Evolutionary conservation across 768 basidiomycete species (phyloP).

Genomic region (Boletus sp.): DNA sequence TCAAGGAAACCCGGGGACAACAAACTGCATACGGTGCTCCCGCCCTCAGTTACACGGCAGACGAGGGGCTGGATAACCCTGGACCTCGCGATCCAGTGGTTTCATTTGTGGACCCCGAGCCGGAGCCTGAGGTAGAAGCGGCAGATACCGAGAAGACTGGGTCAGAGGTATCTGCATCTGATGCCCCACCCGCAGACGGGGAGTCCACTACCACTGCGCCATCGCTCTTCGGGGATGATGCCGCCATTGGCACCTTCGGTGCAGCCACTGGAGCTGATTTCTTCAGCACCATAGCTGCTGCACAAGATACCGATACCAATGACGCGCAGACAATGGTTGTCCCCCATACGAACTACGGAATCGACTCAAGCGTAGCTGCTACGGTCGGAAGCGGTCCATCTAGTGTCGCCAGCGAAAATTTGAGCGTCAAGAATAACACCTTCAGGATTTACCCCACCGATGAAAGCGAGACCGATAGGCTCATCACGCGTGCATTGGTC

Average conservation of each 20-base stretch:
- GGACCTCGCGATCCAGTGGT: slow-evolving; percentile 72
- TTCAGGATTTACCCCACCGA: slow-evolving; percentile 90
- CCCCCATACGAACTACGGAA: slow-evolving; percentile 74
- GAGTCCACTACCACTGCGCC: slow-evolving; percentile 86
- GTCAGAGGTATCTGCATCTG: slow-evolving; percentile 73
- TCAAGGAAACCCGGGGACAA: slow-evolving; percentile 45
- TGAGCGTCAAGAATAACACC: slow-evolving; percentile 64
- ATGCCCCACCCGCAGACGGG: slow-evolving; percentile 60
- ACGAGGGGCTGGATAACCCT: slow-evolving; percentile 42
- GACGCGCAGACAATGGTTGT: slow-evolving; percentile 46
- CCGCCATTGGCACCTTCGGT: slow-evolving; percentile 54
- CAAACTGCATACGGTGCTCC: slow-evolving; percentile 24
- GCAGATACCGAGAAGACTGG: slow-evolving; percentile 36
- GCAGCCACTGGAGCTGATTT: slow-evolving; percentile 68
- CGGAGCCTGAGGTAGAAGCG: slow-evolving; percentile 28
- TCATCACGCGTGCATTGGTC: slow-evolving; percentile 91
- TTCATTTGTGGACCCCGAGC: slow-evolving; percentile 72
- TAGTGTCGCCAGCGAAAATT: slow-evolving; percentile 53
- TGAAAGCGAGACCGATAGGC: slow-evolving; percentile 81
- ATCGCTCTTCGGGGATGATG: slow-evolving; percentile 83
- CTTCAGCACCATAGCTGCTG: slow-evolving; percentile 73
- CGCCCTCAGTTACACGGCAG: slow-evolving; percentile 30
- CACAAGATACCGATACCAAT: slow-evolving; percentile 40
- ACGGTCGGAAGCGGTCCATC: slow-evolving; percentile 91
- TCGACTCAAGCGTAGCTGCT: slow-evolving; percentile 91